Conservation (phyloP, 2,329 filamentous ascomycete genomes). For the Bipolaris cookei region DNA sequence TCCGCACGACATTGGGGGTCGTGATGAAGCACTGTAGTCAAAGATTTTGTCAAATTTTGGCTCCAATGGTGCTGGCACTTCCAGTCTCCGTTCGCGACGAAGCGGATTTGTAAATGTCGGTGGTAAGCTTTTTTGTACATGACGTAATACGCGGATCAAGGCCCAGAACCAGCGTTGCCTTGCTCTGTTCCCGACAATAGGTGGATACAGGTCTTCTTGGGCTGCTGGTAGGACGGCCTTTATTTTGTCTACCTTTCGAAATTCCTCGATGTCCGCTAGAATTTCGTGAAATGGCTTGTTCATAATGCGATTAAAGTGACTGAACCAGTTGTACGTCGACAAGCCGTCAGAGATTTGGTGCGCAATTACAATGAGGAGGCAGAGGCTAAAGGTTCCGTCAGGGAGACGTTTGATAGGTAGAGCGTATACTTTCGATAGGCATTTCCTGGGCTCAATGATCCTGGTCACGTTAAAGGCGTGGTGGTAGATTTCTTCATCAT, state of each 20-base stretch:
- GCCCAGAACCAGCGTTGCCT: slow-evolving; percentile 57
- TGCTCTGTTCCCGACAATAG: slow-evolving; percentile 46
- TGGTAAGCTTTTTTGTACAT: slow-evolving; percentile 50
- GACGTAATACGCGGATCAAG: slow-evolving; percentile 53
- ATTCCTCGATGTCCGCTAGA: slow-evolving; percentile 11
- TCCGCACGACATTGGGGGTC: slow-evolving; percentile 49
- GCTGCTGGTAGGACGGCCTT: slow-evolving; percentile 48
- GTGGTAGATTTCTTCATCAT: slow-evolving; percentile 48
- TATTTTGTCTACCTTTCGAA: slow-evolving; percentile 24
- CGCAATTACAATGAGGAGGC: slow-evolving; percentile 50
- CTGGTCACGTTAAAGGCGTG: slow-evolving; percentile 53
- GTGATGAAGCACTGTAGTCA: slow-evolving; percentile 42
- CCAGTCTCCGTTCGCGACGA: slow-evolving; percentile 27
- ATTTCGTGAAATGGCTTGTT: slow-evolving; percentile 21
- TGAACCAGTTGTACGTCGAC: slow-evolving; percentile 52
- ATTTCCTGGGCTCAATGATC: slow-evolving; percentile 47
- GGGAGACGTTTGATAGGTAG: slow-evolving; percentile 37
- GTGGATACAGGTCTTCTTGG: slow-evolving; percentile 57
- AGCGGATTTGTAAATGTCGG: slow-evolving; percentile 54
- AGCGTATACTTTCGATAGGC: slow-evolving; percentile 51
- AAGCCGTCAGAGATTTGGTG: slow-evolving; percentile 57
- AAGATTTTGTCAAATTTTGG: slow-evolving; percentile 47
- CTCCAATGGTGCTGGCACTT: slow-evolving; percentile 29
- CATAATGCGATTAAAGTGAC: slow-evolving; percentile 46
- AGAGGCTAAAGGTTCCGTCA: slow-evolving; percentile 39